These are phyloP conservation scores for Penicillium sp. DNA, from an alignment of 2,329 filamentous ascomycete species.

Conservation along the genomic window DNA sequence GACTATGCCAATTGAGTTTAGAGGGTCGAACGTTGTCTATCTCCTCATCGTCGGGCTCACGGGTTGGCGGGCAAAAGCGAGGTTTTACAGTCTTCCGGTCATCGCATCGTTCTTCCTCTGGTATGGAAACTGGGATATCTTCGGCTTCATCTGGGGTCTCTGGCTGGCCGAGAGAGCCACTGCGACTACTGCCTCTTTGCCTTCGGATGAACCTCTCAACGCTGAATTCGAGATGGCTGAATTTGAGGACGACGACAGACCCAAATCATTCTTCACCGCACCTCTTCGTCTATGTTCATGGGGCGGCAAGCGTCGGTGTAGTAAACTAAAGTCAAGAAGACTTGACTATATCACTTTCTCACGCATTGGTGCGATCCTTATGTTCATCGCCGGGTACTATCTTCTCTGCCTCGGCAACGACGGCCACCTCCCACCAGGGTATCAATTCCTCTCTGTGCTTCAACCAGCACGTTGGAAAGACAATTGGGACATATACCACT, in stretches of 20 bases:
- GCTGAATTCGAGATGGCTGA: conserved; percentile 14
- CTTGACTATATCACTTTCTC: conserved; percentile 1
- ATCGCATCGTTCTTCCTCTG: conserved; percentile 24
- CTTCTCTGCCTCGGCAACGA: conserved; percentile 29
- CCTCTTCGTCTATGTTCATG: neutral
- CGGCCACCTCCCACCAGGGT: conserved; percentile 24
- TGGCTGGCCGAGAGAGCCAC: conserved; percentile 24
- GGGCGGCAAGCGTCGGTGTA: conserved; percentile 1
- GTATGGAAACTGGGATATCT: conserved; percentile 31
- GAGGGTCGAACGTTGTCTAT: conserved; percentile 29
- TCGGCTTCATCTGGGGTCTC: conserved; percentile 29
- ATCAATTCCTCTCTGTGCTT: conserved; percentile 20
- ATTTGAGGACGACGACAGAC: conserved; percentile 5
- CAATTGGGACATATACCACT: conserved; percentile 26
- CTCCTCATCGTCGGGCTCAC: conserved; percentile 24
- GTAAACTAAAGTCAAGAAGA: neutral
- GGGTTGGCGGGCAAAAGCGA: conserved; percentile 20
- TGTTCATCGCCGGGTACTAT: conserved; percentile 22
- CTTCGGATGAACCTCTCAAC: neutral
- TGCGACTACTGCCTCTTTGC: neutral
- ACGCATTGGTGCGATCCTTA: conserved; percentile 4
- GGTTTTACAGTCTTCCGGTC: conserved; percentile 17
- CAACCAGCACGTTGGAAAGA: conserved; percentile 25
- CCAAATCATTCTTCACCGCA: neutral
- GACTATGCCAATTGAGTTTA: conserved; percentile 32